These are phyloP conservation scores for Dillenia turbinata DNA, from an alignment of 164 flowering plant species.

Conservation along the genomic window DNA sequence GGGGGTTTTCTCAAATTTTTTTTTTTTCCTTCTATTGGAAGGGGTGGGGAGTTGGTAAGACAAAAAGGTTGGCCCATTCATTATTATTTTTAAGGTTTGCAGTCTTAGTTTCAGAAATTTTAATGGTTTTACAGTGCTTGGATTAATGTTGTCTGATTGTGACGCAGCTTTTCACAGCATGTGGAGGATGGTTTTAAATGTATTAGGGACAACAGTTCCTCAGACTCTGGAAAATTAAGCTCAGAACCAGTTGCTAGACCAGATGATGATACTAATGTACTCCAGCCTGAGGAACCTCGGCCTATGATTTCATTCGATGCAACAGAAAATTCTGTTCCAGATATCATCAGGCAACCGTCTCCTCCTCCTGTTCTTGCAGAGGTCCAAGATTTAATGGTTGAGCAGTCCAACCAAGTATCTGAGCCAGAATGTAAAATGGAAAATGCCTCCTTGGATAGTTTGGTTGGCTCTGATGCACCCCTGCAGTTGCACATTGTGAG, in stretches of 20 bases:
- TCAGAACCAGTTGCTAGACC: conserved; percentile 28
- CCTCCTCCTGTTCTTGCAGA: conserved; percentile 95
- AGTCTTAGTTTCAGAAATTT: too few relatives aligned
- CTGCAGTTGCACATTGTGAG: conserved; percentile 85
- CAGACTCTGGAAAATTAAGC: conserved; percentile 27
- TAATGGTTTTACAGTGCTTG: too few relatives aligned
- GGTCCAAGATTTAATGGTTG: conserved; percentile 78
- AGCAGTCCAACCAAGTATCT: conserved; percentile 32
- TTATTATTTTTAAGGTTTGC: too few relatives aligned
- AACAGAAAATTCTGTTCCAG: conserved; percentile 33
- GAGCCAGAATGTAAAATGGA: conserved; percentile 36
- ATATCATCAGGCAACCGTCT: conserved; percentile 76
- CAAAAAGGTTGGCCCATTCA: too few relatives aligned
- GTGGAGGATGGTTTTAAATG: conserved; percentile 21
- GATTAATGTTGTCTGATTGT: conserved; percentile 1
- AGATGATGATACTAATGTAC: conserved; percentile 27
- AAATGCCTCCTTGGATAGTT: conserved; percentile 35
- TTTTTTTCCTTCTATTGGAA: neutral
- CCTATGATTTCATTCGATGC: conserved; percentile 62
- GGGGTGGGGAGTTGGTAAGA: too few relatives aligned
- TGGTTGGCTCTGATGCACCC: conserved; percentile 56
- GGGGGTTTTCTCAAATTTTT: too few relatives aligned
- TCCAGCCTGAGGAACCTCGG: conserved; percentile 38
- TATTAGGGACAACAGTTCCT: conserved; percentile 20
- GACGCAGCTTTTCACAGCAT: conserved; percentile 37